Evolutionary conservation across 495 filamentous ascomycete species (phyloP), one percentile per base, ranked within the genome.

Genomic region (Sabuloglossum arenarium): DNA sequence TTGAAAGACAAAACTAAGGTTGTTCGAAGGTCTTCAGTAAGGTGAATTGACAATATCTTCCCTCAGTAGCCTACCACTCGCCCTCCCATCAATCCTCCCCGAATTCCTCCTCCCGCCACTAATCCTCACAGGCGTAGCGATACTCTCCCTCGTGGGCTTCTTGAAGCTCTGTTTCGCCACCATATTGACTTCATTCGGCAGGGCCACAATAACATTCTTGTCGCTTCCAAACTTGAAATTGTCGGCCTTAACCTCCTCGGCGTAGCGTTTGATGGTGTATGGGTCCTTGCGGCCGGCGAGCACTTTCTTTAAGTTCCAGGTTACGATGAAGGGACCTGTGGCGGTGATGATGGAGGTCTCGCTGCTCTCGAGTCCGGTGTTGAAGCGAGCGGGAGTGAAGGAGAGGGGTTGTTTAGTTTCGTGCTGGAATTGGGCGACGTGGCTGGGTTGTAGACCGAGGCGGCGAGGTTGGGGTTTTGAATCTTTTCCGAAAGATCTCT

Each of bases 121-220:
- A 46, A 61, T 81, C 62, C 70, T 84, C 58, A 63, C 73, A 63
- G 79, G 79, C 6, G 73, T 75, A 30, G 80, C 79, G 67, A 98
- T 96, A 63, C 87, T 94, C 75, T 98, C 88, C 37, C 91, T 73
- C 5, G 93, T 95, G 1, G 90, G 87, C 68, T 78, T 82, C 76
- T 84, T 85, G 65, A 98, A 79, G 60, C 77, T 79, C 59, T 80
- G 75, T 68, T 86, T 87, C 45, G 80, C 82, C 25, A 97, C 85
- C 89, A 96, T 96, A 67, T 96, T 90, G 59, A 98, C 90, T 69
- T 95, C 89, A 65, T 98, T 94, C 3, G 93, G 88, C 59, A 97
- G 70, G 0, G 91, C 91, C 23, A 98, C 89, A 64, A 98, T 95
- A 59, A 98, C 85, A 61, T 95, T 95, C 76, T 94, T 94, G 65